Evolutionary conservation across 441 rosid genomes (phyloP), one percentile per base, ranked within the genome.

Genomic region (Brassica hybrid): DNA sequence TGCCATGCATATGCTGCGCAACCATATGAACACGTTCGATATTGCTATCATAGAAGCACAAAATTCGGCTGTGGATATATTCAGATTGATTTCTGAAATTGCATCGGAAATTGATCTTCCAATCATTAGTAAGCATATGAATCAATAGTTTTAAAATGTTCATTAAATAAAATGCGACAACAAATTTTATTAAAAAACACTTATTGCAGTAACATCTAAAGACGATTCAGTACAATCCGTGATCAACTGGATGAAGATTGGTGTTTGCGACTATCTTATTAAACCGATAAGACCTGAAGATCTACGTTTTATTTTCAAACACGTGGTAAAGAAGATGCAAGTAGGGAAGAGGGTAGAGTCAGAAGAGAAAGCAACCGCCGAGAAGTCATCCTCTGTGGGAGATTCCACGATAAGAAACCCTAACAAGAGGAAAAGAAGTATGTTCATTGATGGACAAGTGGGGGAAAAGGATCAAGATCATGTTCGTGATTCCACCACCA

Each of bases 221-320:
- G 81, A 78, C 16, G 57, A 21, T 7, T 78, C 81, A 18, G 21
- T 7, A 1, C 23, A 21, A 59, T 78, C 81, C 1, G 17, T 78
- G 21, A 23, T 16, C 34, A 50, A 65, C 3, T 65, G 81, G 76
- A 66, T 72, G 9, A 66, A 5, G 16, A 67, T 34, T 11, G 73
- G 69, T 72, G 77, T 56, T 43, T 48, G 64, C 4, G 81, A 78
- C 58, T 78, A 67, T 72, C 77, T 78, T 5, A 5, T 78, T 11
- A 72, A 78, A 48, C 77, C 81, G 2, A 19, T 67, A 66, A 67
- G 48, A 19, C 21, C 3, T 3, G 64, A 45, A 8, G 81, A 71
- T 32, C 58, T 78, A 36, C 54, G 64, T 2, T 19, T 48, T 17
- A 59, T 72, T 30, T 72, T 65, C 21, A 77, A 77, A 72, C 63